A percentile compares a stretch with the other conserved stretches of the same genome.
Conservation (phyloP, 2,329 filamentous ascomycete genomes). For the Claviceps humidiphila region DNA sequence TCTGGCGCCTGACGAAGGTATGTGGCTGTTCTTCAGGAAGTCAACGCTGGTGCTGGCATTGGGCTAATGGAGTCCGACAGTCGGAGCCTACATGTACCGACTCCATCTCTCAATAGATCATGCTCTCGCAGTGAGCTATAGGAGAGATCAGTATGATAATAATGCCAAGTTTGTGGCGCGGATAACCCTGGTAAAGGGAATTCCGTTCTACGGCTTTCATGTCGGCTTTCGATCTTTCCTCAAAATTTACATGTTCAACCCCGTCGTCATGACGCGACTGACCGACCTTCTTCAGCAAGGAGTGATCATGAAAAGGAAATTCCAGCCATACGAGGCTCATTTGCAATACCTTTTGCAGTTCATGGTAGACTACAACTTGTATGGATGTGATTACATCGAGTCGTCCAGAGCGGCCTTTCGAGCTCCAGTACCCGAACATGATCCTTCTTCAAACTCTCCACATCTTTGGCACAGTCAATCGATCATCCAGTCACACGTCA, state of each 20-base stretch:
- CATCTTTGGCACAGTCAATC: conserved; percentile 74
- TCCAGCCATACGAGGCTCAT: conserved; percentile 92
- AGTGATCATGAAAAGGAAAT: conserved; percentile 65
- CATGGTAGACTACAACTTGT: conserved; percentile 97
- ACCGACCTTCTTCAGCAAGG: conserved; percentile 81
- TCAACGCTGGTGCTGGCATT: not conserved
- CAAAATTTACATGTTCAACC: conserved; percentile 91
- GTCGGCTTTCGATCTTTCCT: conserved; percentile 85
- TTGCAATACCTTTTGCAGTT: conserved; percentile 87
- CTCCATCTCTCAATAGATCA: conserved; percentile 83
- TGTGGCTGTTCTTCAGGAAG: conserved; percentile 18
- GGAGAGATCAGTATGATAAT: conserved; percentile 57
- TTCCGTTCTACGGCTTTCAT: conserved; percentile 92
- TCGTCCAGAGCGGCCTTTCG: conserved; percentile 60
- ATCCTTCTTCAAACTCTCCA: conserved; percentile 42
- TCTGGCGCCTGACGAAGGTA: conserved; percentile 54
- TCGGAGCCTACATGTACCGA: conserved; percentile 60
- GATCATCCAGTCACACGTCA: conserved; percentile 37
- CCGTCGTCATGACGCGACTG: conserved; percentile 71
- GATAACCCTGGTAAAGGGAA: conserved; percentile 80
- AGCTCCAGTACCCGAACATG: conserved; percentile 56
- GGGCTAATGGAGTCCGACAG: conserved; percentile 26
- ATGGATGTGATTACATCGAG: conserved; percentile 81
- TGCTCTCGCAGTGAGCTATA: conserved; percentile 74
- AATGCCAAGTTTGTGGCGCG: conserved; percentile 67